Base-by-base conservation (phyloP, 2,329 filamentous ascomycete species). In the Arthroderma sp. region DNA sequence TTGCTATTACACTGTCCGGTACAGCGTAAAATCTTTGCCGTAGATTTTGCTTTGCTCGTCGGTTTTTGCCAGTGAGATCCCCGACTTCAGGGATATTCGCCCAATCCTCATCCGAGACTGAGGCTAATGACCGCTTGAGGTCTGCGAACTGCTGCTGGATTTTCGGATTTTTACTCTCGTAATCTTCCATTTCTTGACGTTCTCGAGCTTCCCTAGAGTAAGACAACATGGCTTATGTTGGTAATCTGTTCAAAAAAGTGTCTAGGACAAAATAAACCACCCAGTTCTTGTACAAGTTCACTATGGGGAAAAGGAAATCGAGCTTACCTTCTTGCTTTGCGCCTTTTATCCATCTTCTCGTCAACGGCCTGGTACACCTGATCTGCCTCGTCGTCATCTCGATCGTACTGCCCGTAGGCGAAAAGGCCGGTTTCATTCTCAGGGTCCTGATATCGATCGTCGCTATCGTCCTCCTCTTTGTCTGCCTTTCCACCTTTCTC, bases 121-220 rank as follows among this genome's bases (percentile, higher is more conserved):
- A 87, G 41, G 87, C 86, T 38, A 98, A 80, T 4, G 88, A 89
- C 67, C 94, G 83, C 74, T 98, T 98, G 55, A 97, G 76, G 66
- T 97, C 93, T 68, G 91, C 90, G 71, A 98, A 98, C 71, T 98
- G 93, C 64, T 96, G 88, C 68, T 95, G 88, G 55, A 98, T 96
- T 74, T 97, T 98, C 13, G 93, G 93, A 70, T 98, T 97, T 71
- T 95, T 91, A 65, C 86, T 84, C 76, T 98, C 91, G 79, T 95
- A 95, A 67, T 97, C 91, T 69, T 95, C 89, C 71, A 81, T 83
- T 77, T 98, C 91, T 76, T 88, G 81, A 70, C 87, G 79, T 73
- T 98, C 93, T 71, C 93, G 89, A 69, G 85, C 86, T 86, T 98
- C 93, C 82, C 93, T 95, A 80, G 73, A 79, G 71, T 66, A 71